Base-by-base conservation (phyloP, 352 stramenopile species). In the Saprolegnia parasitica region DNA sequence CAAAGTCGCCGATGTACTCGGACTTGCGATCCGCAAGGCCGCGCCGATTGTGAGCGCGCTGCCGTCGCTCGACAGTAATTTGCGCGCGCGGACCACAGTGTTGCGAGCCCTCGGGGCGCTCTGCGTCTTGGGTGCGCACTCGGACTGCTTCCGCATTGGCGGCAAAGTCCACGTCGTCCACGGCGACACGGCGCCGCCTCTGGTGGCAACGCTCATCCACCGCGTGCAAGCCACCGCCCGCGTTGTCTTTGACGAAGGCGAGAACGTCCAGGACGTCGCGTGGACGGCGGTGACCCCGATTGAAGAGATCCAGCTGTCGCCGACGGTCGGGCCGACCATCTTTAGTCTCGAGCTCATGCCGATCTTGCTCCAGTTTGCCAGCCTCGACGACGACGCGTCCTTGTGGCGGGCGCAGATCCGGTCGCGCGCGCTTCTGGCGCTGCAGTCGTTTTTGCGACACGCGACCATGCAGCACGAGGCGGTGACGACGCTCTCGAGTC, bases 251-350 rank as follows among this genome's bases (percentile, higher is more conserved):
- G 82, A 92, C 35, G 74, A 75, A 26, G 82, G 77, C 18, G 84
- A 93, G 65, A 94, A 96, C 56, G 79, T 94, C 11, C 87, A 96
- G 77, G 81, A 92, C 74, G 84, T 96, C 6, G 80, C 77, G 6
- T 56, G 92, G 5, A 77, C 81, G 1, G 81, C 76, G 11, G 46
- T 96, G 4, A 88, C 85, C 1, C 87, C 87, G 0, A 79, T 84
- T 16, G 87, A 96, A 79, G 86, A 93, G 76, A 81, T 95, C 5
- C 75, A 77, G n/a, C 76, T 92, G 21, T 4, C 42, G 42, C 74
- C 82, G 6, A 77, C 79, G 1, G 76, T 84, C 16, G 75, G 76
- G 6, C 67, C 84, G 9, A 73, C n/a, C 39, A 55, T 77, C 15
- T 46, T 92, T 15, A 88, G 78, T 4, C 50, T 80, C 24, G 84